Base-by-base conservation (phyloP, 768 basidiomycete species). In the Boletus subparvulus region DNA sequence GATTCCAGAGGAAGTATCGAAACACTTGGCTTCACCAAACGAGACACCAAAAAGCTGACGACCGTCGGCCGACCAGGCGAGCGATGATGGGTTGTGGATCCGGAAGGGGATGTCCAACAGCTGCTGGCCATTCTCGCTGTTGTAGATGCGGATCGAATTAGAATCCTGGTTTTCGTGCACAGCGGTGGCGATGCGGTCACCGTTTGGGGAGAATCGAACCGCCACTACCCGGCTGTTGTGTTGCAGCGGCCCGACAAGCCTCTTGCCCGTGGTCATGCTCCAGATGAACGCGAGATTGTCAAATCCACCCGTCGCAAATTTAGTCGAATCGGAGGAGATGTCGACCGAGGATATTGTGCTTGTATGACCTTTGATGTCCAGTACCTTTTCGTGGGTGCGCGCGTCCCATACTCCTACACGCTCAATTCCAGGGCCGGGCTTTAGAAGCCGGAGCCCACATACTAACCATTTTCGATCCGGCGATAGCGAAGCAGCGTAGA, bases 1-100 rank as follows among this genome's bases (percentile, higher is more conserved):
- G 16, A 39, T 35, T 10, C 52, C 47, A 2, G 48, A 54, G 6
- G 52, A 58, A 2, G 49, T 11, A 4, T 61, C 56, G 17, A 61
- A 53, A 36, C 35, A 17, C 10, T 45, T 50, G 42, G 41, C 50
- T 47, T 39, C 24, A 13, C 48, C 26, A 3, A 16, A 30, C 19
- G 52, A 58, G 2, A 28, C 35, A 46, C 47, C 45, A 16, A 53
- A 54, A 2, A 61, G 16, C 10, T 54, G 33, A 35, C 24, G 30
- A n/a, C 61, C 51, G 14, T 61, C 50, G 11, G 24, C n/a, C 0
- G 51, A 52, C 59, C 56, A 60, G 24, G 43, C 28, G 21, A 60
- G 35, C 26, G 50, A 8, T 1, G 50, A 40, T 1, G 43, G 17
- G 35, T 11, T 35, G 35, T 3, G 7, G 32, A 54, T 33, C 26